A percentile compares a stretch with the other conserved stretches of the same genome.
Evolutionary conservation across 305 asterid genomes (phyloP).

Genomic region (Solanum hybrid): DNA sequence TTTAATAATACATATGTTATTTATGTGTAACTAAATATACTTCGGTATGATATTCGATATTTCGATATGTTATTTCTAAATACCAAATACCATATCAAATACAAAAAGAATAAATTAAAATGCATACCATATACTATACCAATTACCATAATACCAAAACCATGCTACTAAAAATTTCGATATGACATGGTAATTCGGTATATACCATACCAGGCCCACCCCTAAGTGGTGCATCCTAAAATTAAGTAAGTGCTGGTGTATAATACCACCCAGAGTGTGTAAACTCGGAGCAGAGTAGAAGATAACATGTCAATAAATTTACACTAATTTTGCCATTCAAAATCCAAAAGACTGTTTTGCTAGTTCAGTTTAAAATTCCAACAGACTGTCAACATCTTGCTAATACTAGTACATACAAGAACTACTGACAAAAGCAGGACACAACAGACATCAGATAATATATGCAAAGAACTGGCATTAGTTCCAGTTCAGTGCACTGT

Average conservation of each 20-base stretch:
- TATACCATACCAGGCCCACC: neutral
- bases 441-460: neutral
- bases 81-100: neutral
- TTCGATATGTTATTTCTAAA: too few species aligned
- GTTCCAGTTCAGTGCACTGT: conserved; percentile 15
- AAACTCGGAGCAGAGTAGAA: neutral
- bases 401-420: neutral
- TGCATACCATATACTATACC: neutral
- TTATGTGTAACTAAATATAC: neutral
- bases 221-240: neutral
- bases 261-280: neutral
- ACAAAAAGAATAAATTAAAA: neutral
- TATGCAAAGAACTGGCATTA: neutral
- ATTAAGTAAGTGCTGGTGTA: neutral
- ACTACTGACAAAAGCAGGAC: neutral
- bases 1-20: too few species aligned
- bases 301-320: neutral
- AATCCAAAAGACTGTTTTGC: neutral
- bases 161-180: too few species aligned
- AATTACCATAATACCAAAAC: neutral
- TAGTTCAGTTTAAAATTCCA: neutral
- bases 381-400: neutral
- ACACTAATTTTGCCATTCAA: neutral
- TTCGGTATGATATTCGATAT: too few species aligned
- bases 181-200: neutral